Conservation (phyloP, 2,329 filamentous ascomycete genomes). For the Knufia petricola region DNA sequence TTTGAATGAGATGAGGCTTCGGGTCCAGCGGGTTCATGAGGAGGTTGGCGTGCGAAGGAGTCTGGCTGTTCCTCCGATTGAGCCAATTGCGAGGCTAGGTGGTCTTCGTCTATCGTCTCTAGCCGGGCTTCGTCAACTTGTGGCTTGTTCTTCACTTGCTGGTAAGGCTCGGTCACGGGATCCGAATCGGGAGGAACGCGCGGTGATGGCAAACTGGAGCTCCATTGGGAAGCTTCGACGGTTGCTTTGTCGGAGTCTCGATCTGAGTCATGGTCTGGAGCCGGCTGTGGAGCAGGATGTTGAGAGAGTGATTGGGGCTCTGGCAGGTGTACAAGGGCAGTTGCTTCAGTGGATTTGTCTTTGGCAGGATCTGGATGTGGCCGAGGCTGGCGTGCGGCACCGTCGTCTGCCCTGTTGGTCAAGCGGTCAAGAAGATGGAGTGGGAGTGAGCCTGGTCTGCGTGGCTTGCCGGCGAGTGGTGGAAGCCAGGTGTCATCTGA, state of each 20-base stretch:
- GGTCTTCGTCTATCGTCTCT: neutral
- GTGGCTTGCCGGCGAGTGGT: slow-evolving; percentile 14
- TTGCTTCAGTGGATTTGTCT: neutral
- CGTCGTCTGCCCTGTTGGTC: slow-evolving; percentile 8
- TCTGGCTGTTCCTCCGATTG: too few relatives aligned
- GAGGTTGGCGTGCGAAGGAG: too few relatives aligned
- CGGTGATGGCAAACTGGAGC: neutral
- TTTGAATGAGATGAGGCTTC: too few relatives aligned
- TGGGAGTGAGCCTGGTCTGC: slow-evolving; percentile 16
- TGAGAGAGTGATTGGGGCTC: neutral
- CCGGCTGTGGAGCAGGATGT: neutral
- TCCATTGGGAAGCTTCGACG: neutral
- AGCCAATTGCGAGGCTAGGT: too few relatives aligned
- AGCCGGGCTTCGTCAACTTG: neutral
- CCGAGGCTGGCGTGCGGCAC: neutral
- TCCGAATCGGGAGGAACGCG: neutral
- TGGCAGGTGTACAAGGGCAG: too few relatives aligned
- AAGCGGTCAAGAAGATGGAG: slow-evolving; percentile 9
- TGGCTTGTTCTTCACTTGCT: neutral
- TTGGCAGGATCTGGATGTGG: neutral
- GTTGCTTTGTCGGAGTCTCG: neutral
- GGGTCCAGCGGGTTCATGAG: too few relatives aligned
- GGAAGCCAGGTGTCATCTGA: slow-evolving; percentile 22
- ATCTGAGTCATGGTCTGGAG: neutral
- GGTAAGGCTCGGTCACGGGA: neutral